A percentile compares a stretch with the other conserved stretches of the same genome.
phyloP scores from a whole-genome alignment of 768 basidiomycete genomes.

The Tulasnella sp. region DNA sequence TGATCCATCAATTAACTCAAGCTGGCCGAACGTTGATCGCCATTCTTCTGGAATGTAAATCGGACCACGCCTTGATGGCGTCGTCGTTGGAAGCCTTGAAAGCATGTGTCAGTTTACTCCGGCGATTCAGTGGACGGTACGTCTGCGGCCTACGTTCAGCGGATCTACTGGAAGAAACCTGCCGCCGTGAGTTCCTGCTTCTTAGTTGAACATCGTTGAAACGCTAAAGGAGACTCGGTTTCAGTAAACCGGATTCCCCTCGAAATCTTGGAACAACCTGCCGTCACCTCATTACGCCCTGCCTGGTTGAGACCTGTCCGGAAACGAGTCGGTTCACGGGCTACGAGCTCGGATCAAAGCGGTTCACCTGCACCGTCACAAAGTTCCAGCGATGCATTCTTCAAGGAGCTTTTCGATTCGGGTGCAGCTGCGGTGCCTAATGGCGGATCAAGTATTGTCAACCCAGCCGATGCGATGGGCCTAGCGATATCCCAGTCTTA shows the following conservation, averaged over 20 bases:
- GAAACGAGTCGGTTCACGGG: conserved; percentile 44
- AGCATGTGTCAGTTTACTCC: conserved; percentile 76
- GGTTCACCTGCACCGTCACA: background rate
- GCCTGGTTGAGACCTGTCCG: conserved; percentile 86
- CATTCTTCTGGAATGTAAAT: conserved; percentile 76
- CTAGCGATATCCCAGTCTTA: background rate
- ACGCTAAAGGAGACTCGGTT: background rate
- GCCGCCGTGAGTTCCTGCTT: conserved; percentile 51
- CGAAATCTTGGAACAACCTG: conserved; percentile 47
- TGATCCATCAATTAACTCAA: conserved; percentile 90
- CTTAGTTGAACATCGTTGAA: background rate
- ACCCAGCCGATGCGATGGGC: background rate
- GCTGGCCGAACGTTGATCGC: conserved; percentile 86
- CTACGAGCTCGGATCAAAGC: conserved; percentile 1
- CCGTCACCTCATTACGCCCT: conserved; percentile 45
- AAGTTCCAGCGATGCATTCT: background rate
- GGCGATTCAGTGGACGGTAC: conserved; percentile 84
- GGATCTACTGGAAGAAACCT: conserved; percentile 92
- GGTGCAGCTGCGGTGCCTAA: background rate
- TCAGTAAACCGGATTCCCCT: conserved; percentile 78
- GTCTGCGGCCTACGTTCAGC: conserved; percentile 84
- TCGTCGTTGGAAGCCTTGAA: conserved; percentile 75
- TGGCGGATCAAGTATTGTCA: background rate
- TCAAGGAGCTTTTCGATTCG: background rate
- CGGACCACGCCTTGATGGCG: conserved; percentile 63